Percentiles rank a stretch among this genome's conserved stretches.
phyloP scores from a whole-genome alignment of 1,284 basidiomycete genomes.

The Tilletiaria anomala region DNA sequence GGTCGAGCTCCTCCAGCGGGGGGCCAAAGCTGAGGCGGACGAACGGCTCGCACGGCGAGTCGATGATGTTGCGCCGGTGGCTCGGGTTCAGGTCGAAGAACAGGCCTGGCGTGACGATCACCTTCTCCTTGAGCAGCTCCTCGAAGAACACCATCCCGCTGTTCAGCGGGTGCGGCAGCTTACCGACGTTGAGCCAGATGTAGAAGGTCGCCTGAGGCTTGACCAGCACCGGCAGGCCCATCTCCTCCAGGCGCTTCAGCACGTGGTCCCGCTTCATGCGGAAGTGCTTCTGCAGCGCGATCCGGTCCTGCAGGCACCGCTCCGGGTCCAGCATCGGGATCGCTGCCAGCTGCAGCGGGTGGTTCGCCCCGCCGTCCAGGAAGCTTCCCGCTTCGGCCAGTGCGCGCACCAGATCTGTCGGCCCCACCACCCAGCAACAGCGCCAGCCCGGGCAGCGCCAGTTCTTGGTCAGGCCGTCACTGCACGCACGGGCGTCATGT shows the following conservation, averaged over 20 bases:
- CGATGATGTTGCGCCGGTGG: conserved; percentile 56
- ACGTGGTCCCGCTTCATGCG: conserved; percentile 79
- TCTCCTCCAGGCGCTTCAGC: conserved; percentile 58
- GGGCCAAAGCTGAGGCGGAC: conserved; percentile 59
- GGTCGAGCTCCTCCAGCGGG: conserved; percentile 60
- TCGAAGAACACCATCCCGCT: conserved; percentile 89
- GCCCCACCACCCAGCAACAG: conserved; percentile 78
- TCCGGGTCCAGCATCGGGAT: conserved; percentile 39
- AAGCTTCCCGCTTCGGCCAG: conserved; percentile 21
- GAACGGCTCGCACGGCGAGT: conserved; percentile 50
- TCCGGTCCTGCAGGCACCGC: conserved; percentile 57
- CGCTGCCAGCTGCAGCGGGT: conserved; percentile 9
- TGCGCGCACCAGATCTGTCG: conserved; percentile 22
- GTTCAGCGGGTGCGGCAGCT: conserved; percentile 63
- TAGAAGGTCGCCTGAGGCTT: conserved; percentile 47
- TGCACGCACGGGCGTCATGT: too few relatives aligned
- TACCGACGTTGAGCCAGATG: conserved; percentile 76
- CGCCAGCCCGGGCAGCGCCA: conserved; percentile 43
- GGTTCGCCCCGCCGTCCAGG: conserved; percentile 10
- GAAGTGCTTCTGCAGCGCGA: conserved; percentile 52
- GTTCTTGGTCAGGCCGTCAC: conserved; percentile 82
- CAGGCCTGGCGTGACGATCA: conserved; percentile 66
- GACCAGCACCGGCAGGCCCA: conserved; percentile 40
- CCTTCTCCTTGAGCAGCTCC: conserved; percentile 75
- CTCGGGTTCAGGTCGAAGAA: conserved; percentile 56